These are phyloP conservation scores for Erodium chrysanthum DNA, from an alignment of 441 rosid species.

Conservation along the genomic window DNA sequence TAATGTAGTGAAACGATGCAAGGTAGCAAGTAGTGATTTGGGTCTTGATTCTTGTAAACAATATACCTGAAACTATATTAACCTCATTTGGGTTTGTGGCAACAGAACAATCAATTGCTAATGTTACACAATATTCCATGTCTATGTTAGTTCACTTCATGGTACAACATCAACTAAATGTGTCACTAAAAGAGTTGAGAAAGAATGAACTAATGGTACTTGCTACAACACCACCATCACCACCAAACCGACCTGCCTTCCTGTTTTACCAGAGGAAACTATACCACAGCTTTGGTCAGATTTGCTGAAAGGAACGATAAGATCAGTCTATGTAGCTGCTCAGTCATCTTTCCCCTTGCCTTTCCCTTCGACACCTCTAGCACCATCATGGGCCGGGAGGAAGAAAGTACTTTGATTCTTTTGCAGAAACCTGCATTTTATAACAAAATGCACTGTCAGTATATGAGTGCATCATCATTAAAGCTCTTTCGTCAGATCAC, in stretches of 20 bases:
- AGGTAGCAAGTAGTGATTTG: no score
- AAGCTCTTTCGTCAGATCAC: no score
- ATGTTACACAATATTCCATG: not conserved
- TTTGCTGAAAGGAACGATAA: not conserved
- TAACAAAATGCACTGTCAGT: not conserved
- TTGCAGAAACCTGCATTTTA: conserved; percentile 57
- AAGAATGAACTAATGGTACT: conserved; percentile 4
- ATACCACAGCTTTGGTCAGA: not conserved
- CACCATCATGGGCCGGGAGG: conserved; percentile 55
- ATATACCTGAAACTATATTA: not conserved
- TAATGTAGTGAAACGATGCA: no score
- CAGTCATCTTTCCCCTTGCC: conserved; percentile 74
- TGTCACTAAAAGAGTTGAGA: not conserved
- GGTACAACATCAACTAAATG: not conserved
- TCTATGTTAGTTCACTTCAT: conserved; percentile 4
- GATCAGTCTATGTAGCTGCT: conserved; percentile 14
- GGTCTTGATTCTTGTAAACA: not conserved
- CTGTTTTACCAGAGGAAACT: not conserved
- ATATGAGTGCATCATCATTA: no score
- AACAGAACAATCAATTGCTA: not conserved
- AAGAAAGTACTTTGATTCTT: conserved; percentile 74
- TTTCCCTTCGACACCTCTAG: conserved; percentile 44
- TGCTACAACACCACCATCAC: conserved; percentile 2
- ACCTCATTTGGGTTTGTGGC: not conserved
- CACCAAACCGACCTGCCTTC: not conserved